A percentile compares a stretch with the other conserved stretches of the same genome.
These are phyloP conservation scores for Madurella mycetomatis DNA, from an alignment of 2,329 filamentous ascomycete species.

Conservation along the genomic window DNA sequence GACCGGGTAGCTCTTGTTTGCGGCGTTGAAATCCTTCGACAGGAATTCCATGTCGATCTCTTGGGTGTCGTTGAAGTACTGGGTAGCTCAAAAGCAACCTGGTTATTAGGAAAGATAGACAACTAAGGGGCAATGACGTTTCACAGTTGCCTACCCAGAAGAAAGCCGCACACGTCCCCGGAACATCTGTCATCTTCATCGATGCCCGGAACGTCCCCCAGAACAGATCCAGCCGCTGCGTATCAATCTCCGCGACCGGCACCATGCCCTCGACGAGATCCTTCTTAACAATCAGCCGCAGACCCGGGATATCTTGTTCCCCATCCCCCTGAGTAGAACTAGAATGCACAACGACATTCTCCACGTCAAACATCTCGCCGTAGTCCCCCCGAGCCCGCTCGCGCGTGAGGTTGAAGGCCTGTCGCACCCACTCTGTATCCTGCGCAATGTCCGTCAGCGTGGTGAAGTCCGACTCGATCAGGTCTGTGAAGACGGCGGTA, in stretches of 20 bases:
- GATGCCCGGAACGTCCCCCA: slow-evolving; percentile 66
- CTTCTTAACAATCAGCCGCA: slow-evolving; percentile 54
- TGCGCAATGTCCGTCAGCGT: slow-evolving; percentile 45
- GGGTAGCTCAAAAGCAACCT: not conserved
- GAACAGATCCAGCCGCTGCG: slow-evolving; percentile 56
- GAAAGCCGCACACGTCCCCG: slow-evolving; percentile 72
- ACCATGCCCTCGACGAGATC: slow-evolving; percentile 48
- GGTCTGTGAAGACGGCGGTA: slow-evolving; percentile 56
- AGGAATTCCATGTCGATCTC: slow-evolving; percentile 81
- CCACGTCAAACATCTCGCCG: slow-evolving; percentile 57
- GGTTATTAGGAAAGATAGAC: not conserved
- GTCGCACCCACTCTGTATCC: slow-evolving; percentile 59
- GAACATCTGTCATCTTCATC: slow-evolving; percentile 57
- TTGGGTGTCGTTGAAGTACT: slow-evolving; percentile 75
- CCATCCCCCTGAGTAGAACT: slow-evolving; percentile 31
- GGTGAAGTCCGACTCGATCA: slow-evolving; percentile 68
- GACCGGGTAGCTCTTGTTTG: slow-evolving; percentile 51
- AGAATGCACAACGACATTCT: slow-evolving; percentile 49
- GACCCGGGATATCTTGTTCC: slow-evolving; percentile 41
- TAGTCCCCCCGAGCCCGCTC: slow-evolving; percentile 56
- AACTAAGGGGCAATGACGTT: not conserved
- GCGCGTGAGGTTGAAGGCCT: slow-evolving; percentile 62
- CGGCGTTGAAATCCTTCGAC: slow-evolving; percentile 56
- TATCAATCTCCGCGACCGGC: slow-evolving; percentile 60
- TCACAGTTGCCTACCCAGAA: slow-evolving; percentile 60